These are phyloP conservation scores for Pinus tabuliformis DNA, from an alignment of 75 land plant species.

Conservation along the genomic window DNA sequence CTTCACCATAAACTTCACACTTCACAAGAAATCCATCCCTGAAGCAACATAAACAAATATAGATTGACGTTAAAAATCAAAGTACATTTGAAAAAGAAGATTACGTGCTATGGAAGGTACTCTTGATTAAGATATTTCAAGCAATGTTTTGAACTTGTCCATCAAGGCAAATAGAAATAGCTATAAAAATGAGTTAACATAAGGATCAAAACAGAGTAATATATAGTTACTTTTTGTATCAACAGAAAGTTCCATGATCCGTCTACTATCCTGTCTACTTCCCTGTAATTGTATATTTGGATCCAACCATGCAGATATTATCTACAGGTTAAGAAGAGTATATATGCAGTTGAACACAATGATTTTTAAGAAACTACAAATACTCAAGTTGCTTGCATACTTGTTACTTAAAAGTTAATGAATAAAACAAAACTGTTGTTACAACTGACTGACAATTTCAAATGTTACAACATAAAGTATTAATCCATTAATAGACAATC, in stretches of 20 bases:
- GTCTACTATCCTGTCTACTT: not conserved
- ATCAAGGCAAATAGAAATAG: not conserved
- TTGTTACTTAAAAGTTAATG: too few species aligned
- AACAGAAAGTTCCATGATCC: not conserved
- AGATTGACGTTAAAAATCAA: not conserved
- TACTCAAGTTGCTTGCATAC: too few species aligned
- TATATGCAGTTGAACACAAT: too few species aligned
- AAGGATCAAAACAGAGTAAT: not conserved
- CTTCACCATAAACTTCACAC: slow-evolving; percentile 93
- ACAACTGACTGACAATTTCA: too few species aligned
- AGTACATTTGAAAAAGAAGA: not conserved
- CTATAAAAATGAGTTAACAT: not conserved
- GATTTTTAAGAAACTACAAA: too few species aligned
- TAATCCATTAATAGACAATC: too few species aligned
- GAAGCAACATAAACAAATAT: slow-evolving; percentile 5
- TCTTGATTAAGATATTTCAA: not conserved
- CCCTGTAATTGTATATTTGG: too few species aligned
- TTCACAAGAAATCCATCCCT: slow-evolving; percentile 86
- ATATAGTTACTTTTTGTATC: not conserved
- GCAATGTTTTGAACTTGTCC: not conserved
- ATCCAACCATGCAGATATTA: too few species aligned
- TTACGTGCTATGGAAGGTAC: not conserved
- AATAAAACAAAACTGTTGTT: too few species aligned
- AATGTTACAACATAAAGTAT: too few species aligned
- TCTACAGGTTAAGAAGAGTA: too few species aligned